These are phyloP conservation scores for Microbotryomycetes sp. DNA, from an alignment of 1,284 basidiomycete species.

Conservation along the genomic window DNA sequence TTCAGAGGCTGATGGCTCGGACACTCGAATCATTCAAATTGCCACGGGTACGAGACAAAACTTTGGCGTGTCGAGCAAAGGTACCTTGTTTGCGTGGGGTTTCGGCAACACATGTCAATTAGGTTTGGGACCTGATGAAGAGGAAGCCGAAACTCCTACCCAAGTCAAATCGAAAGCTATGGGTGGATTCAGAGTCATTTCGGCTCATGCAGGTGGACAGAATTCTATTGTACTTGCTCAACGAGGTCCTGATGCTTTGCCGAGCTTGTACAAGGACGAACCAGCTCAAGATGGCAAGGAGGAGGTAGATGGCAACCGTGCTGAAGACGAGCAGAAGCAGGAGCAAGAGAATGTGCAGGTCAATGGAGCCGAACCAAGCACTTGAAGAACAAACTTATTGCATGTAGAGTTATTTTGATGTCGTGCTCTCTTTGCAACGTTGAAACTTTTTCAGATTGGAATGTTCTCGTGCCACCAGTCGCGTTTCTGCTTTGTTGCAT, in stretches of 20 bases:
- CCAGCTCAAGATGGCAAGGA: neutral
- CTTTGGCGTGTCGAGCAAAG: slow-evolving; percentile 59
- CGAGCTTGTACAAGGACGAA: neutral
- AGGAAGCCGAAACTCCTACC: slow-evolving; percentile 28
- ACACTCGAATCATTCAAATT: slow-evolving; percentile 66
- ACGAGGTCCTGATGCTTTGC: neutral
- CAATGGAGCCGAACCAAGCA: too few relatives aligned
- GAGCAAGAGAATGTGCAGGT: too few relatives aligned
- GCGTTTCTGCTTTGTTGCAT: too few relatives aligned
- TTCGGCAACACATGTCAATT: slow-evolving; percentile 28
- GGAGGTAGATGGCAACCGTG: too few relatives aligned
- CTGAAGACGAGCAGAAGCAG: neutral
- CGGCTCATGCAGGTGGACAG: slow-evolving; percentile 33
- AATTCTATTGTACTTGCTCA: slow-evolving; percentile 32
- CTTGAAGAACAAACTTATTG: too few relatives aligned
- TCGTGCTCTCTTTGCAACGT: too few relatives aligned
- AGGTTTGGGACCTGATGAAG: slow-evolving; percentile 31
- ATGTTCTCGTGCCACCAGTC: too few relatives aligned
- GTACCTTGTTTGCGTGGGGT: slow-evolving; percentile 34
- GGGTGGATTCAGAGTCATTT: slow-evolving; percentile 26
- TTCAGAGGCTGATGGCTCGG: slow-evolving; percentile 38
- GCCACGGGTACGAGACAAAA: slow-evolving; percentile 74
- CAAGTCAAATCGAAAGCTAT: slow-evolving; percentile 27
- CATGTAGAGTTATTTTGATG: too few relatives aligned
- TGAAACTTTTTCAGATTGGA: too few relatives aligned